Base-by-base conservation (phyloP, 345 rosid genomes). In the Rhodomyrtus tomentosa region DNA sequence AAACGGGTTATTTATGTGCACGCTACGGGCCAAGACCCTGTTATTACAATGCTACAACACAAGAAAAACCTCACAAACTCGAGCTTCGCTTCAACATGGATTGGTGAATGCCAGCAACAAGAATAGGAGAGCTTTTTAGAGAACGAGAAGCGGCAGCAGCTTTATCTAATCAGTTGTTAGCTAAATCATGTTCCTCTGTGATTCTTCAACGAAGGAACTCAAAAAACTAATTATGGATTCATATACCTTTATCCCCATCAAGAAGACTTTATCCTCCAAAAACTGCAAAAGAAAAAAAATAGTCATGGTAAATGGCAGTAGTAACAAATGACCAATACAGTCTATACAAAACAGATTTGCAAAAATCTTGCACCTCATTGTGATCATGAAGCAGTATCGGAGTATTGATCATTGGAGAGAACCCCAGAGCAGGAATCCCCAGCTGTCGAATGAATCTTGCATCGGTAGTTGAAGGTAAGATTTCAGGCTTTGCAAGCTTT, bases 311-410 rank as follows among this genome's bases (percentile, higher is more conserved):
- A 68, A 68, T 36, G 36, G 42, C 42, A 68, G 79, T 18, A 68
- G 25, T 36, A 4, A 13, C 21, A 21, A 58, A 24, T 86, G 82
- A 84, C 51, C 83, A 48, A 24, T 8, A 80, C 74, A n/a, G 58
- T 45, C 56, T 20, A n/a, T 53, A 54, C 24, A 55, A 55, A 40
- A 56, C 13, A 24, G 55, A 50, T 51, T 20, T 29, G 42, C 40
- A 27, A 25, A 81, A 81, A 68, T 68, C 79, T 68, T 7, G 13
- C 25, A 96, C 99, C 99, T 96, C 98, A 49, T 95, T 92, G 86
- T 95, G 99, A 40, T 95, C 99, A 83, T 95, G 98, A 90, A 93
- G 87, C 86, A 95, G 84, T 74, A 96, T 93, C 29, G 99, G 96
- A 82, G 97, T 93, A 83, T 94, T 92, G 12, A 81, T 85, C 98